Evolutionary conservation across 352 stramenopile species (phyloP).

Genomic region (Globisporangium viniferum): DNA sequence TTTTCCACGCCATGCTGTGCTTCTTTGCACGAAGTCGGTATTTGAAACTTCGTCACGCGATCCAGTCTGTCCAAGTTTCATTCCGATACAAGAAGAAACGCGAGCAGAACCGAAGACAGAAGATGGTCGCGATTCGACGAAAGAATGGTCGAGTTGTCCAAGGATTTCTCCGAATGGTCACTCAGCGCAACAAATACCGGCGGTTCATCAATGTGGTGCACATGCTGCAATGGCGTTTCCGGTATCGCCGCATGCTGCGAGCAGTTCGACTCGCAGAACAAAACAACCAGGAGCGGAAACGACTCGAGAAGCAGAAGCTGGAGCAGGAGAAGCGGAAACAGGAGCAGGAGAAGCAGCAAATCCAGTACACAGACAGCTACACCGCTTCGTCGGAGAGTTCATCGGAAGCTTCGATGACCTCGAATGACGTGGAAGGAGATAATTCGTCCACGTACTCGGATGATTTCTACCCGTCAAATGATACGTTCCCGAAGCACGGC

Average conservation of each 20-base stretch:
- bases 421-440: conserved; percentile 72
- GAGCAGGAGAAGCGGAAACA: conserved; percentile 24
- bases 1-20: conserved; percentile 69
- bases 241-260: conserved; percentile 38
- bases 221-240: conserved; percentile 71
- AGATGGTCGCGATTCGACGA: conserved; percentile 35
- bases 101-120: conserved; percentile 23
- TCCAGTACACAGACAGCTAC: conserved; percentile 65
- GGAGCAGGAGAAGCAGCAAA: conserved; percentile 20
- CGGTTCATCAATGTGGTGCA: conserved; percentile 48
- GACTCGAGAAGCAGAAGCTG: conserved; percentile 23
- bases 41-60: conserved; percentile 49
- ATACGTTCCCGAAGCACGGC: conserved; percentile 55
- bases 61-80: conserved; percentile 50
- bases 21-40: conserved; percentile 53
- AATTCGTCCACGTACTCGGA: conserved; percentile 64
- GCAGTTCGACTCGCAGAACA: conserved; percentile 14
- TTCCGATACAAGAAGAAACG: conserved; percentile 57
- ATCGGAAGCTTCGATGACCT: conserved; percentile 51
- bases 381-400: conserved; percentile 72
- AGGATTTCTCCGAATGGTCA: conserved; percentile 50
- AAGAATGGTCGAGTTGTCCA: conserved; percentile 53
- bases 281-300: conserved; percentile 18
- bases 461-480: conserved; percentile 55
- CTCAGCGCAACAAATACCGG: conserved; percentile 52